Evolutionary conservation across 495 filamentous ascomycete species (phyloP).

Genomic region (Mycothermus thermophilus): DNA sequence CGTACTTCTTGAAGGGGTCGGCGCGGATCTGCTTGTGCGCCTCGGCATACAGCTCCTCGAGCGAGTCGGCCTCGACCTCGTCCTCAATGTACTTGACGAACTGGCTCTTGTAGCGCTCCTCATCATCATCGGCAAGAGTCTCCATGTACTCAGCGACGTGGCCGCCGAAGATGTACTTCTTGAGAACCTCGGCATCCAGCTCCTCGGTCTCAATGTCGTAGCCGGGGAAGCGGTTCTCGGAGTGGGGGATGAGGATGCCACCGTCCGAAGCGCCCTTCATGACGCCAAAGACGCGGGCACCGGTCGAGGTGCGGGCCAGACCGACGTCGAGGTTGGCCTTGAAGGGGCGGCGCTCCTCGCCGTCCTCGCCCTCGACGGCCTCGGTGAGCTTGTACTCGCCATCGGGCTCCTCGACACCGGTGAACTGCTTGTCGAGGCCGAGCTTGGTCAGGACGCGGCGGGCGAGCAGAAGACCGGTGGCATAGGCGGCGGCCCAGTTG

Average conservation of each 20-base stretch:
- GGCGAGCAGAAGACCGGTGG: conserved; percentile 89
- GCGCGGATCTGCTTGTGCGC: conserved; percentile 95
- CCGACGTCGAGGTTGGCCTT: conserved; percentile 97
- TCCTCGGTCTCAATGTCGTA: conserved; percentile 93
- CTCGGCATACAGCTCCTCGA: conserved; percentile 93
- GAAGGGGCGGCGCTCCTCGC: conserved; percentile 91
- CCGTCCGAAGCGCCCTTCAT: conserved; percentile 99
- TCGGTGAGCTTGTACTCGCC: conserved; percentile 92
- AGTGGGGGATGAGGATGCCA: conserved; percentile 93
- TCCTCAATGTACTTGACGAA: conserved; percentile 96
- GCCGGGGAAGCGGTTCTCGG: conserved; percentile 96
- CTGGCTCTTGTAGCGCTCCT: conserved; percentile 98
- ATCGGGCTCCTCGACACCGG: conserved; percentile 84
- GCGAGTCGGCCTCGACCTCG: conserved; percentile 86
- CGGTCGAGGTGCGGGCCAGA: conserved; percentile 90
- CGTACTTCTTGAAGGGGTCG: conserved; percentile 91
- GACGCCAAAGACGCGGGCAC: conserved; percentile 95
- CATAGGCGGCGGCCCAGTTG: conserved; percentile 98
- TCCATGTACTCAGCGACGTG: conserved; percentile 99
- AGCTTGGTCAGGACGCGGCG: conserved; percentile 96
- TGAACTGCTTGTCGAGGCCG: conserved; percentile 77
- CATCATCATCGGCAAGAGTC: conserved; percentile 96
- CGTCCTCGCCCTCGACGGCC: conserved; percentile 69
- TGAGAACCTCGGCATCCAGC: conserved; percentile 89
- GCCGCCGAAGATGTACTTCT: conserved; percentile 97